A percentile compares a stretch with the other conserved stretches of the same genome.
phyloP scores from a whole-genome alignment of 257 asterid genomes.

The Salvia splendens region DNA sequence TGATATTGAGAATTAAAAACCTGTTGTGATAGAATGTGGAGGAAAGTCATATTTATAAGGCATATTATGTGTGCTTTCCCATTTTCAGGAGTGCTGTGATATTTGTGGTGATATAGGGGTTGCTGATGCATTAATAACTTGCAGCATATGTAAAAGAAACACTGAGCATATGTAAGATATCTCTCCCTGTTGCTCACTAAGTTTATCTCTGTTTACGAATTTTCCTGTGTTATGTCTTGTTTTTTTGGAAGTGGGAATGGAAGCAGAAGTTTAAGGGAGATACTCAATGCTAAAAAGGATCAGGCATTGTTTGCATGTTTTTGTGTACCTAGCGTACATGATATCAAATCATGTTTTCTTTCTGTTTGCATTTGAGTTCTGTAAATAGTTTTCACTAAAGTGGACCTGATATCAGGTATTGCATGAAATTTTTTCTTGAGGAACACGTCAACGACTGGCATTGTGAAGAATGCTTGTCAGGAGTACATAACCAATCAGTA shows the following conservation, averaged over 20 bases:
- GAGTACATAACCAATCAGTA: not conserved
- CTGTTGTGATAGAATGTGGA: not conserved
- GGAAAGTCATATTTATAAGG: constrained; percentile 4
- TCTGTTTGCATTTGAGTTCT: constrained; percentile 19
- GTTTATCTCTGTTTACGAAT: constrained; percentile 7
- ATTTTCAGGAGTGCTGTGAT: constrained; percentile 61
- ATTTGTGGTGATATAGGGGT: constrained; percentile 63
- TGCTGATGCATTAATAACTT: constrained; percentile 42
- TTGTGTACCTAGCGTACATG: not conserved
- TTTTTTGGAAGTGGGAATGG: not conserved
- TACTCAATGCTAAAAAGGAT: constrained; percentile 4
- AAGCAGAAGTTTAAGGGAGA: not conserved
- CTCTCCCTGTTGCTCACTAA: constrained; percentile 21
- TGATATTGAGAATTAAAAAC: not conserved
- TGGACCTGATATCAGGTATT: constrained; percentile 49
- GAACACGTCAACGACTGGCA: constrained; percentile 39
- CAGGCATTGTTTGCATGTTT: constrained; percentile 23
- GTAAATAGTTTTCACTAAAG: constrained; percentile 1
- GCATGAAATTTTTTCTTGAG: constrained; percentile 39
- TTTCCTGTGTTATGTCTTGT: not conserved
- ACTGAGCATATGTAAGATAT: constrained; percentile 59
- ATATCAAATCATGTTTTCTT: constrained; percentile 21
- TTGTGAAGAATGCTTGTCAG: constrained; percentile 45
- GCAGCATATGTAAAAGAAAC: constrained; percentile 51
- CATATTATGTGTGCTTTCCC: constrained; percentile 23